Evolutionary conservation across 148 eudicot genomes (phyloP).

Genomic region (Tetragonia tetragonoides): DNA sequence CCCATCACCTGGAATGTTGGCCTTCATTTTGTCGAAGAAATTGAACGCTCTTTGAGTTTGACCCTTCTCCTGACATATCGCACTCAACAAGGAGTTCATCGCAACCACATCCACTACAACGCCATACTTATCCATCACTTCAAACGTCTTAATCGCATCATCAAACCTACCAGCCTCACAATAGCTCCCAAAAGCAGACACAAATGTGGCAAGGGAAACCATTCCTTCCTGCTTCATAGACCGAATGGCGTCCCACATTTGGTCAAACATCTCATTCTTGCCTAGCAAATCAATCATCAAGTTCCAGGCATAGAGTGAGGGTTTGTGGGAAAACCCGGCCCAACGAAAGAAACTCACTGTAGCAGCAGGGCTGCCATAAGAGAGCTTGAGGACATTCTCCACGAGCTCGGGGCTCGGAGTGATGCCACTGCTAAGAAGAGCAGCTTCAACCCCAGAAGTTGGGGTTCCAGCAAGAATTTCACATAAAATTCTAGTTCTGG

Average conservation of each 20-base stretch:
- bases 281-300: slow-evolving; percentile 89
- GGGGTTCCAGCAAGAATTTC: slow-evolving; percentile 48
- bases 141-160: slow-evolving; percentile 79
- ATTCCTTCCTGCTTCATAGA: slow-evolving; percentile 69
- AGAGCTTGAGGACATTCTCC: slow-evolving; percentile 68
- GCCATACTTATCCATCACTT: slow-evolving; percentile 81
- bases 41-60: slow-evolving; percentile 47
- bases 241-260: slow-evolving; percentile 88
- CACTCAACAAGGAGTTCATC: slow-evolving; percentile 71
- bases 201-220: slow-evolving; percentile 54
- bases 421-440: slow-evolving; percentile 43
- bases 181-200: slow-evolving; percentile 64
- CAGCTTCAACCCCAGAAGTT: slow-evolving; percentile 35
- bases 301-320: slow-evolving; percentile 58
- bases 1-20: slow-evolving; percentile 55
- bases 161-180: slow-evolving; percentile 49
- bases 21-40: slow-evolving; percentile 63
- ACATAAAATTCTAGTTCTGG: slow-evolving; percentile 50
- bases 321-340: slow-evolving; percentile 52
- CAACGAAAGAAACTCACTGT: slow-evolving; percentile 72
- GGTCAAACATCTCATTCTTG: slow-evolving; percentile 66
- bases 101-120: slow-evolving; percentile 59
- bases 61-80: slow-evolving; percentile 53
- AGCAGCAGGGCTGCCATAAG: slow-evolving; percentile 50
- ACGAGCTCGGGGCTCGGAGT: slow-evolving; percentile 54